These are phyloP conservation scores for Pseudopyricularia cyperi DNA, from an alignment of 2,329 filamentous ascomycete genomes.

Conservation along the genomic window DNA sequence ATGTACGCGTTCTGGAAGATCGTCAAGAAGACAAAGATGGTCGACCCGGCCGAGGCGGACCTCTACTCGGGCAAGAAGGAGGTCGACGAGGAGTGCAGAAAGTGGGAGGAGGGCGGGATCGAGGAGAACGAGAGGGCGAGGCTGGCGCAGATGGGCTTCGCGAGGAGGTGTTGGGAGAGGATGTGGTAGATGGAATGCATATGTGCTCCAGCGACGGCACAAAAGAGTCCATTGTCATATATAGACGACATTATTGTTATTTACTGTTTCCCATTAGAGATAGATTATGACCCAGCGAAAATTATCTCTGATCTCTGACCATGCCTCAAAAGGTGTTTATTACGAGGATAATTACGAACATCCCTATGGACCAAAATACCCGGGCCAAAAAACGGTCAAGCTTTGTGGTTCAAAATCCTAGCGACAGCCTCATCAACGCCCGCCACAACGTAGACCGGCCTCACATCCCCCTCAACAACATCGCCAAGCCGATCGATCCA, in stretches of 20 bases:
- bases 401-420: neutral
- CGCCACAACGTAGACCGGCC: neutral
- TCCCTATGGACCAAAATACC: neutral
- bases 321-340: neutral
- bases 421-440: neutral
- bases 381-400: neutral
- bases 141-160: slow-evolving; percentile 5
- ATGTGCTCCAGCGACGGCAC: too few relatives aligned
- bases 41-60: slow-evolving; percentile 37
- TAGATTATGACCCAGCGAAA: too few relatives aligned
- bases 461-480: slow-evolving; percentile 13
- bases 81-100: slow-evolving; percentile 31
- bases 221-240: too few relatives aligned
- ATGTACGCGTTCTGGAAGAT: slow-evolving; percentile 49
- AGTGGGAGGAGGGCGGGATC: slow-evolving; percentile 7
- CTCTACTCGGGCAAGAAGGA: slow-evolving; percentile 41
- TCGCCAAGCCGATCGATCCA: slow-evolving; percentile 52
- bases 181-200: slow-evolving; percentile 6
- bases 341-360: neutral
- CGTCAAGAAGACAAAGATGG: slow-evolving; percentile 36
- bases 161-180: slow-evolving; percentile 6
- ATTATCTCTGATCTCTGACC: neutral
- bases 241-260: too few relatives aligned
- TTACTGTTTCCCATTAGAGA: too few relatives aligned
- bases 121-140: slow-evolving; percentile 7